These are phyloP conservation scores for Hemileccinum impolitum DNA, from an alignment of 768 basidiomycete species.

Conservation along the genomic window DNA sequence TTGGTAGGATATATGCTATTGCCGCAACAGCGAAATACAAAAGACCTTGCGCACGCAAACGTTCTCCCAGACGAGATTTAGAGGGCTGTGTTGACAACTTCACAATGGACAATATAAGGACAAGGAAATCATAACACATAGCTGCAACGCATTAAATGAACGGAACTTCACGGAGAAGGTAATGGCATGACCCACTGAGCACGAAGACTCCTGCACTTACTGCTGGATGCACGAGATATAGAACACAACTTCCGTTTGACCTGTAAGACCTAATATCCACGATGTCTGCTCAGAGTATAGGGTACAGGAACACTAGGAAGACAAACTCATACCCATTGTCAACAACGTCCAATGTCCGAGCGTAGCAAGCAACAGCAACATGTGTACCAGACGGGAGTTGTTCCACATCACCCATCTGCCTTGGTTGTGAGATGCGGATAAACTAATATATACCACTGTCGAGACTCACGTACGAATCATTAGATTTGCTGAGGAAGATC, in stretches of 20 bases:
- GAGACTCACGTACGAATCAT: conserved; percentile 17
- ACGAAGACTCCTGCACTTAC: conserved; percentile 5
- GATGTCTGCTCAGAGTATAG: conserved; percentile 1
- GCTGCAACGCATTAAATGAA: conserved; percentile 11
- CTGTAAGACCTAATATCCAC: neutral
- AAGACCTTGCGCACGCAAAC: conserved; percentile 16
- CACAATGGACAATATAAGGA: conserved; percentile 13
- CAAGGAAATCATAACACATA: conserved; percentile 18
- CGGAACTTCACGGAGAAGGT: neutral
- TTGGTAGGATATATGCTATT: conserved; percentile 9
- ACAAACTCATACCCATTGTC: neutral
- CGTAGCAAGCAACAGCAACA: neutral
- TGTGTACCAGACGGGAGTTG: conserved; percentile 1
- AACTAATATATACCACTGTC: neutral
- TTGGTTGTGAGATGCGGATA: neutral
- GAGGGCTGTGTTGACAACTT: conserved; percentile 12
- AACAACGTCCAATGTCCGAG: conserved; percentile 14
- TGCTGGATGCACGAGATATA: neutral
- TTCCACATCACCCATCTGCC: conserved; percentile 18
- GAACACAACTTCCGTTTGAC: conserved; percentile 3
- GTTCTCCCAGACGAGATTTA: conserved; percentile 8
- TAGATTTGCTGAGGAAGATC: conserved; percentile 14
- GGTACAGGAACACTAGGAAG: too few species aligned
- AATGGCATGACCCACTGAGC: conserved; percentile 16
- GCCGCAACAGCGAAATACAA: conserved; percentile 15